These are phyloP conservation scores for Amanita rubescens DNA, from an alignment of 768 basidiomycete genomes.

Conservation along the genomic window DNA sequence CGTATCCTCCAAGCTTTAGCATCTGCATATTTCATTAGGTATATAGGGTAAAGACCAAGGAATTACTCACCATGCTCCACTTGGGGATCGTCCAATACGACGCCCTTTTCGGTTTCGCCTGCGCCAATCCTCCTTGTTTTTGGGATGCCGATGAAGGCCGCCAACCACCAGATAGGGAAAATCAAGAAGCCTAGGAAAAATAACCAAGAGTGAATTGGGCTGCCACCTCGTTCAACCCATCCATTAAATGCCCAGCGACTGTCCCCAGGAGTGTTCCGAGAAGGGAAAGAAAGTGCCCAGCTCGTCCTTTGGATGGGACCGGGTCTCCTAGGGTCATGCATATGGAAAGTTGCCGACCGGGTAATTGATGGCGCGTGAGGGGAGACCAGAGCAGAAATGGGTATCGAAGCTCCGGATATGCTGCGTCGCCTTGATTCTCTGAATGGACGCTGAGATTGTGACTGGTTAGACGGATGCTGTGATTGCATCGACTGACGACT, in stretches of 20 bases:
- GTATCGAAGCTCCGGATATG: constrained; percentile 68
- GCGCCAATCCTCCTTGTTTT: constrained; percentile 56
- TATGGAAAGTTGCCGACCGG: constrained; percentile 57
- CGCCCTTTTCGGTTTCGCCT: constrained; percentile 54
- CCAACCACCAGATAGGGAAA: constrained; percentile 62
- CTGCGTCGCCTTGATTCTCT: constrained; percentile 40
- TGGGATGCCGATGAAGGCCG: constrained; percentile 46
- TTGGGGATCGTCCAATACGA: constrained; percentile 72
- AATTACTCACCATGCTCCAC: constrained; percentile 59
- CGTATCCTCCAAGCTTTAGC: constrained; percentile 67
- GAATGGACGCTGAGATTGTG: constrained; percentile 16
- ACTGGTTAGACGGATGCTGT: constrained; percentile 16
- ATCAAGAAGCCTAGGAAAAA: constrained; percentile 69
- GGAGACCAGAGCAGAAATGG: constrained; percentile 69
- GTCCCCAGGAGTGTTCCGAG: constrained; percentile 20
- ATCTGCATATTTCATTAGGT: constrained; percentile 33
- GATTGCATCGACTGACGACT: constrained; percentile 17
- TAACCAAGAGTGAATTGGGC: constrained; percentile 66
- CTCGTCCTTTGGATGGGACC: constrained; percentile 49
- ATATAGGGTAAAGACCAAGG: constrained; percentile 1
- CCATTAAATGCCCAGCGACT: constrained; percentile 24
- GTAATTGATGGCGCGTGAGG: constrained; percentile 71
- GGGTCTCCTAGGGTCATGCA: constrained; percentile 73
- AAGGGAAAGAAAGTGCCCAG: constrained; percentile 51
- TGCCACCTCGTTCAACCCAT: constrained; percentile 43